These are phyloP conservation scores for Boletus vermiculosoides DNA, from an alignment of 768 basidiomycete genomes.

Conservation along the genomic window DNA sequence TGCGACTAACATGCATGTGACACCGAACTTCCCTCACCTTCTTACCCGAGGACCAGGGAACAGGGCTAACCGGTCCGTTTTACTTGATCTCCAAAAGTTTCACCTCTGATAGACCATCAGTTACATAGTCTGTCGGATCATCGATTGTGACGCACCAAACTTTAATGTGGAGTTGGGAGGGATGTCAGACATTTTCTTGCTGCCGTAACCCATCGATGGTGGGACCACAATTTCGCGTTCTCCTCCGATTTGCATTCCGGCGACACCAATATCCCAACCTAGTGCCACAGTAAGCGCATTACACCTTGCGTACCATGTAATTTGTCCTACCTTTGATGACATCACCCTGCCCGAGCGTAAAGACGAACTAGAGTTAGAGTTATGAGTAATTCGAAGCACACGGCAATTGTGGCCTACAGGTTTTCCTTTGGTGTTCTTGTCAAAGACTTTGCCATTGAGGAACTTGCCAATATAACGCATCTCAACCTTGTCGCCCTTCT, in stretches of 20 bases:
- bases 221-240: slow-evolving; percentile 82
- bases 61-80: slow-evolving; percentile 14
- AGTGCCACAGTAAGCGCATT: slow-evolving; percentile 4
- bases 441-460: slow-evolving; percentile 69
- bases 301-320: neutral
- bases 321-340: slow-evolving; percentile 77
- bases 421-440: slow-evolving; percentile 80
- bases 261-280: slow-evolving; percentile 92
- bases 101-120: slow-evolving; percentile 50
- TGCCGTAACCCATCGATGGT: slow-evolving; percentile 69
- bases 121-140: neutral
- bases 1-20: slow-evolving; percentile 22
- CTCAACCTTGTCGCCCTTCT: slow-evolving; percentile 75
- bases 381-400: slow-evolving; percentile 1
- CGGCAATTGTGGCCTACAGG: slow-evolving; percentile 54
- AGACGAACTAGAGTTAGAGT: slow-evolving; percentile 53
- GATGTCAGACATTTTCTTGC: slow-evolving; percentile 55
- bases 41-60: slow-evolving; percentile 15
- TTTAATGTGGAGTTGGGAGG: slow-evolving; percentile 78
- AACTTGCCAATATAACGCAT: slow-evolving; percentile 97
- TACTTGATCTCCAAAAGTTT: slow-evolving; percentile 71
- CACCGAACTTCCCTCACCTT: slow-evolving; percentile 3
- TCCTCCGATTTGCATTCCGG: slow-evolving; percentile 89
- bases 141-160: slow-evolving; percentile 59
- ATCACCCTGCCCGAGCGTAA: slow-evolving; percentile 81